These are phyloP conservation scores for Limtongia smithiae DNA, from an alignment of 805 yeast species.

Conservation along the genomic window DNA sequence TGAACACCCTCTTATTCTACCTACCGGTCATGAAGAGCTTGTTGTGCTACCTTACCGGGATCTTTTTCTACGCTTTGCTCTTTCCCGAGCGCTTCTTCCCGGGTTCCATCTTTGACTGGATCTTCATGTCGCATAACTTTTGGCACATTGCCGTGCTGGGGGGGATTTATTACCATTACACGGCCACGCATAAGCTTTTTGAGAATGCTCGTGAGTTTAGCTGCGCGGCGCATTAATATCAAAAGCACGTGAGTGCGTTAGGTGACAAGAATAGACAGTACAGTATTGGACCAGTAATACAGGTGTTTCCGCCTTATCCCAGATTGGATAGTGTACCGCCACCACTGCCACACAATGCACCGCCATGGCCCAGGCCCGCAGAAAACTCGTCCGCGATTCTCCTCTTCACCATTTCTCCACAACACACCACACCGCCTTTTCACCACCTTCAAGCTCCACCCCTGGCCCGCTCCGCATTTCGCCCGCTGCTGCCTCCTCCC, in stretches of 20 bases:
- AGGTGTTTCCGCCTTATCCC: too few species aligned
- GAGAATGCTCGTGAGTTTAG: constrained; percentile 38
- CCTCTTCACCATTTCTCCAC: constrained; percentile 1
- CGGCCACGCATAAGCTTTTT: constrained; percentile 71
- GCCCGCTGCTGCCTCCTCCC: constrained; percentile 4
- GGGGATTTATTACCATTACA: constrained; percentile 88
- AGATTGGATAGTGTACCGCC: too few species aligned
- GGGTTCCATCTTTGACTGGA: constrained; percentile 39
- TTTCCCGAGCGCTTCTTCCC: constrained; percentile 77
- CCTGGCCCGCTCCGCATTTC: constrained; percentile 1
- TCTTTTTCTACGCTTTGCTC: constrained; percentile 78
- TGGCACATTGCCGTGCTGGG: constrained; percentile 92
- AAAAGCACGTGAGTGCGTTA: too few species aligned
- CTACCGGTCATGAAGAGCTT: constrained; percentile 70
- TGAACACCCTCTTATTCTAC: constrained; percentile 52
- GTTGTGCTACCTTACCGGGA: constrained; percentile 75
- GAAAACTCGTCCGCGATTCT: background rate
- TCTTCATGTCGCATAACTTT: constrained; percentile 88
- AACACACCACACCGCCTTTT: background rate
- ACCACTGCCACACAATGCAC: too few species aligned
- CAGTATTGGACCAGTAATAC: too few species aligned
- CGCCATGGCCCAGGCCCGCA: too few species aligned
- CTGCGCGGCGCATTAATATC: constrained; percentile 22
- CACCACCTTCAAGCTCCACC: background rate
- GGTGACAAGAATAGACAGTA: background rate